Evolutionary conservation across 176 grass and related monocot genomes (phyloP).

Genomic region (Musa troglodytarum): DNA sequence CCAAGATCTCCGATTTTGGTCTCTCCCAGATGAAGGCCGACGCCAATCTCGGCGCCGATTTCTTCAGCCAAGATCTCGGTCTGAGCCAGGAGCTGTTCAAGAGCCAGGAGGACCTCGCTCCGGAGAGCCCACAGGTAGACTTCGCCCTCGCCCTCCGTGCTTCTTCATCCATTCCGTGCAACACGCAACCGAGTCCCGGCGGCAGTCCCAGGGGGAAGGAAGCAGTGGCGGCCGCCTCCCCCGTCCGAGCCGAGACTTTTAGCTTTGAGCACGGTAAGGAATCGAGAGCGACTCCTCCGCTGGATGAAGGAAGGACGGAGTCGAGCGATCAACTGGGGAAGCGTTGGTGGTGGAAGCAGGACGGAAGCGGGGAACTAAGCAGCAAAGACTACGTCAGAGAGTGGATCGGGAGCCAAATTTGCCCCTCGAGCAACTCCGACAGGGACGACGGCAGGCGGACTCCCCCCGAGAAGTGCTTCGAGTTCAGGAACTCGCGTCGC

Average conservation of each 20-base stretch:
- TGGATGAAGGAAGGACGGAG: neutral
- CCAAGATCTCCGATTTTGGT: slow-evolving; percentile 77
- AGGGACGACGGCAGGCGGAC: slow-evolving; percentile 31
- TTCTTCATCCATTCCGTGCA: neutral
- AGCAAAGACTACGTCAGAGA: slow-evolving; percentile 48
- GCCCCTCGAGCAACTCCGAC: slow-evolving; percentile 26
- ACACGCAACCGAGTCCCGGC: neutral
- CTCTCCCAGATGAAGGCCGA: slow-evolving; percentile 60
- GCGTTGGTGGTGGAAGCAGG: slow-evolving; percentile 86
- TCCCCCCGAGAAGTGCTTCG: slow-evolving; percentile 2
- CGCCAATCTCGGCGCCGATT: slow-evolving; percentile 26
- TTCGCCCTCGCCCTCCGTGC: slow-evolving; percentile 4
- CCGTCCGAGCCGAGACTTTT: neutral
- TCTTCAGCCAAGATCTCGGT: slow-evolving; percentile 76
- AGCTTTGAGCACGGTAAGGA: slow-evolving; percentile 17
- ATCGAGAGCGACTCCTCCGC: neutral
- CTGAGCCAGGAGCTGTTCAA: slow-evolving; percentile 27
- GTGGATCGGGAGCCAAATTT: slow-evolving; percentile 73
- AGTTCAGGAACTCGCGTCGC: slow-evolving; percentile 1
- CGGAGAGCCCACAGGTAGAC: neutral
- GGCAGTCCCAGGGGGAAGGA: slow-evolving; percentile 27
- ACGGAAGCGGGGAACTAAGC: slow-evolving; percentile 47
- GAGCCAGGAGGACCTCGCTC: slow-evolving; percentile 7
- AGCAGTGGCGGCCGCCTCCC: neutral
- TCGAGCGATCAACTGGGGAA: slow-evolving; percentile 38